These are phyloP conservation scores for Adansonia digitata DNA, from an alignment of 345 rosid genomes.

Conservation along the genomic window DNA sequence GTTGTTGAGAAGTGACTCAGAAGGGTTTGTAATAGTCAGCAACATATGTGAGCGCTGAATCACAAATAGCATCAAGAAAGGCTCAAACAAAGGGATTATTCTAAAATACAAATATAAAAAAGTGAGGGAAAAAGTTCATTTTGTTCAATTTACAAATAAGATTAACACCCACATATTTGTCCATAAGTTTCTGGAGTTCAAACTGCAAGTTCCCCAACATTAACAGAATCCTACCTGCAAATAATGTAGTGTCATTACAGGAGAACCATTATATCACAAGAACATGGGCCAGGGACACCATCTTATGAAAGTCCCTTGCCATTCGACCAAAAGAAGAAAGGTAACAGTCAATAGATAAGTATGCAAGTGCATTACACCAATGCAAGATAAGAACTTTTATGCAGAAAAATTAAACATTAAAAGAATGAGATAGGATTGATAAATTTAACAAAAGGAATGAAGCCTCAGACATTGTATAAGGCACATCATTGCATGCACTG, in stretches of 20 bases:
- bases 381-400: neutral
- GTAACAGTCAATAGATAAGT: neutral
- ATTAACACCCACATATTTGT: constrained; percentile 72
- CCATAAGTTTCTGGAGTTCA: constrained; percentile 83
- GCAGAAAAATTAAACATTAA: neutral
- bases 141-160: neutral
- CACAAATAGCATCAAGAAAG: constrained; percentile 16
- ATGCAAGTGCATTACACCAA: neutral
- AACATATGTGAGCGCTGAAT: constrained; percentile 83
- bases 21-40: constrained; percentile 76
- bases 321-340: constrained; percentile 1
- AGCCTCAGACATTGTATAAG: neutral
- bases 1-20: constrained; percentile 87
- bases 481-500: neutral
- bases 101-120: neutral
- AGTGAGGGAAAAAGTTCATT: neutral
- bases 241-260: constrained; percentile 19
- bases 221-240: constrained; percentile 61
- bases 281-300: neutral
- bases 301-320: neutral
- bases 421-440: neutral
- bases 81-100: neutral
- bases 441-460: neutral
- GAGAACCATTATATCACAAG: neutral
- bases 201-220: constrained; percentile 80